phyloP scores from a whole-genome alignment of 805 yeast species.

The Monosporozyma solicola region DNA sequence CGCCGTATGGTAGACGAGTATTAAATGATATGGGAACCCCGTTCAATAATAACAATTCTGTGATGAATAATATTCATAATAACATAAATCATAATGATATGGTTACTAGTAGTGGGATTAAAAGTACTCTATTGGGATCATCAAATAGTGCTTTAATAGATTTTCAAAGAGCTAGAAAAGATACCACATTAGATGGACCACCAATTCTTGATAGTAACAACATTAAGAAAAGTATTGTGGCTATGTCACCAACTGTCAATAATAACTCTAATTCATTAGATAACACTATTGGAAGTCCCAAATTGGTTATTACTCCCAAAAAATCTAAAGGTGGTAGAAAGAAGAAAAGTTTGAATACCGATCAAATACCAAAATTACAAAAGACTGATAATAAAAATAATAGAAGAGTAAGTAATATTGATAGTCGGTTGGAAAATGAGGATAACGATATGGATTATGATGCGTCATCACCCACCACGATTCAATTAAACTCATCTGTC shows the following conservation, averaged over 20 bases:
- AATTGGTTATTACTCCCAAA: background rate
- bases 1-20: conserved; percentile 28
- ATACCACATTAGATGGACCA: conserved; percentile 11
- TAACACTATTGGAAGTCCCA: background rate
- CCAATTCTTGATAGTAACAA: background rate
- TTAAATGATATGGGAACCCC: conserved; percentile 28
- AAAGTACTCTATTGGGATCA: conserved; percentile 3
- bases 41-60: conserved; percentile 11
- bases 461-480: conserved; percentile 31
- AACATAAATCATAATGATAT: background rate
- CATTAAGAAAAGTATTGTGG: background rate
- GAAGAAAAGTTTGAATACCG: background rate
- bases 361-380: conserved; percentile 1
- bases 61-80: background rate
- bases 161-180: conserved; percentile 27
- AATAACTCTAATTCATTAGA: background rate
- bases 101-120: background rate
- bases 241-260: background rate
- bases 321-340: background rate
- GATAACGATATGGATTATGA: conserved; percentile 9
- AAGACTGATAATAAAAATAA: conserved; percentile 10
- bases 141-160: conserved; percentile 28
- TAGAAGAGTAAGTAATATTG: background rate
- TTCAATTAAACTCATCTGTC: conserved; percentile 28
- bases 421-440: conserved; percentile 1